Evolutionary conservation across 768 basidiomycete species (phyloP), one percentile per base, ranked within the genome.

Genomic region (Pilatotrama ljubarskyi): DNA sequence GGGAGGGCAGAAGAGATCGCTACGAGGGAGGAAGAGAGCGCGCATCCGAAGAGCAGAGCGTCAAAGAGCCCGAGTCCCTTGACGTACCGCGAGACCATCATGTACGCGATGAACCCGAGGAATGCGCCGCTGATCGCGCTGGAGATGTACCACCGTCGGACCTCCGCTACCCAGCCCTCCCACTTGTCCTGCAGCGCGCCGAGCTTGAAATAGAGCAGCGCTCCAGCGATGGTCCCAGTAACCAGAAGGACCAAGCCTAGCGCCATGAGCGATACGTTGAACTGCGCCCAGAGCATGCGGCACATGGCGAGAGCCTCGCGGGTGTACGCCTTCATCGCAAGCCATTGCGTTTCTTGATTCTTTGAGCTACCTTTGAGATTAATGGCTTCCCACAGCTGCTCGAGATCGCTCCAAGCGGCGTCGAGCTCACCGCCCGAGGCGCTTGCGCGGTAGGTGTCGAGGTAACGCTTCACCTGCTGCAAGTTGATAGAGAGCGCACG

Each of bases 241-340:
- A 75, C 77, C 26, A 95, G 79, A 24, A 92, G 73, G 0, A 72
- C 65, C 10, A 96, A 72, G 0, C 96, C 97, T 25, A 88, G 75
- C 4, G 76, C 72, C 81, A 98, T 98, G 14, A 91, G 77, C 1
- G 82, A 67, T 3, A 88, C 77, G 64, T 94, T 91, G 78, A 99
- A 98, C 68, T 93, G 92, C 0, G 97, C 96, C 97, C 97, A 99
- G 55, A 98, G 84, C 13, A 82, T 73, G 7, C 95, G 88, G 68
- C 95, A 95, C 2, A 81, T 82, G 0, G 80, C 75, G 35, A 95
- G 80, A 5, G 90, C 84, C 15, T 79, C 70, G 9, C 85, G 79
- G 13, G 83, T 84, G 68, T 85, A 93, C 17, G 78, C 73, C 48
- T 79, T 74, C 40, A 71, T 57, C 1, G 67, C 65, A 7, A 55